Evolutionary conservation across 2,329 filamentous ascomycete genomes (phyloP).

Genomic region (Aspergillus persii): DNA sequence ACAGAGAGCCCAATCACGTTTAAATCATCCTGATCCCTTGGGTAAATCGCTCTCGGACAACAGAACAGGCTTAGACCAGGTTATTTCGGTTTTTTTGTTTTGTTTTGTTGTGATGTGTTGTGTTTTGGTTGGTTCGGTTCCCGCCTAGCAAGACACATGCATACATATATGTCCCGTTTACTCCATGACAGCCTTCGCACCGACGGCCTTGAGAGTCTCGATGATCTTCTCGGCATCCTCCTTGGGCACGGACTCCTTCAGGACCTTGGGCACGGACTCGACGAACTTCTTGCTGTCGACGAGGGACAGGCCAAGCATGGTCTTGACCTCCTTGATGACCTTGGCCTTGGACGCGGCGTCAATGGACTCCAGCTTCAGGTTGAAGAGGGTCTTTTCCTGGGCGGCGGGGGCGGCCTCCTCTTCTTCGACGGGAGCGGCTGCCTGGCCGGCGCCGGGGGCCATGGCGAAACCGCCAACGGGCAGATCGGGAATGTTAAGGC

Average conservation of each 20-base stretch:
- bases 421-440: conserved; percentile 65
- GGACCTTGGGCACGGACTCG: conserved; percentile 92
- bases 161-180: conserved; percentile 48
- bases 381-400: conserved; percentile 95
- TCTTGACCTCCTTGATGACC: conserved; percentile 99
- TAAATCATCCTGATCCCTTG: conserved; percentile 10
- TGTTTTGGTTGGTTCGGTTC: background rate
- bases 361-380: conserved; percentile 87
- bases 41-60: conserved; percentile 2
- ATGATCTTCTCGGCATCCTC: conserved; percentile 99
- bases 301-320: conserved; percentile 86
- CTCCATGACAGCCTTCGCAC: conserved; percentile 87
- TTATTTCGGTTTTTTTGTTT: conserved; percentile 6
- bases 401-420: conserved; percentile 85
- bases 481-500: conserved; percentile 96
- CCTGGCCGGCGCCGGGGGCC: conserved; percentile 56
- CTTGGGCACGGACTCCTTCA: conserved; percentile 99
- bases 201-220: conserved; percentile 87
- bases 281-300: conserved; percentile 99
- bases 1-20: conserved; percentile 19
- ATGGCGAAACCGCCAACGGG: conserved; percentile 88
- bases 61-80: conserved; percentile 2
- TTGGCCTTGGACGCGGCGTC: conserved; percentile 91
- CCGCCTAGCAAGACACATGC: background rate
- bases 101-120: background rate